These are phyloP conservation scores for Xylaria sp. DNA, from an alignment of 2,329 filamentous ascomycete species.

Conservation along the genomic window DNA sequence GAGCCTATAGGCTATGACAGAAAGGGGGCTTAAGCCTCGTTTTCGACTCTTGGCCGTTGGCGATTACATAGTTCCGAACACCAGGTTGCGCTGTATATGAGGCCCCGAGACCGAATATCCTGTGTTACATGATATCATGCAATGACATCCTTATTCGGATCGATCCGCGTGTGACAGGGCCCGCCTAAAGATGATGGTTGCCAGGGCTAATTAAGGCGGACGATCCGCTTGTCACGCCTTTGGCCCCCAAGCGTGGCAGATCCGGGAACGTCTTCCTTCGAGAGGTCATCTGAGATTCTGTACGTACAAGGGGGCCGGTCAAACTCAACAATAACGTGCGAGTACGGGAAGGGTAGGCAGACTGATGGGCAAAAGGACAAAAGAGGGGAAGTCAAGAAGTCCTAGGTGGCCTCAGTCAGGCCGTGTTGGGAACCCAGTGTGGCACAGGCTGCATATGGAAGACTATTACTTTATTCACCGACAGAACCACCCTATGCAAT, in stretches of 20 bases:
- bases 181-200: background rate
- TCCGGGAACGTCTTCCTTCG: constrained; percentile 8
- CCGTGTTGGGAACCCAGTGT: constrained; percentile 23
- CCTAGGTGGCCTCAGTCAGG: constrained; percentile 26
- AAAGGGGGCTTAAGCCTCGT: constrained; percentile 14
- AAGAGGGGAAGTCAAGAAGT: constrained; percentile 26
- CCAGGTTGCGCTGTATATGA: background rate
- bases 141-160: constrained; percentile 21
- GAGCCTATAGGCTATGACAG: constrained; percentile 28
- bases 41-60: constrained; percentile 11
- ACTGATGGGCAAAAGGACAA: constrained; percentile 24
- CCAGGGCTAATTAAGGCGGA: background rate
- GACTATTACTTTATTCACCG: constrained; percentile 41
- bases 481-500: constrained; percentile 43
- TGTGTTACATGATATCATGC: constrained; percentile 19
- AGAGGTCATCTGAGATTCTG: constrained; percentile 5
- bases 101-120: background rate
- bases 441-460: constrained; percentile 32
- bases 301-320: constrained; percentile 1
- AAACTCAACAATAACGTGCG: constrained; percentile 15
- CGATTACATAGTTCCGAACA: constrained; percentile 4
- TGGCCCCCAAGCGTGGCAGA: constrained; percentile 20
- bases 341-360: constrained; percentile 17
- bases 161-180: constrained; percentile 15
- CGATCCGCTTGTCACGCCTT: constrained; percentile 5